Base-by-base conservation (phyloP, 345 rosid species). In the Iberis pinnata region DNA sequence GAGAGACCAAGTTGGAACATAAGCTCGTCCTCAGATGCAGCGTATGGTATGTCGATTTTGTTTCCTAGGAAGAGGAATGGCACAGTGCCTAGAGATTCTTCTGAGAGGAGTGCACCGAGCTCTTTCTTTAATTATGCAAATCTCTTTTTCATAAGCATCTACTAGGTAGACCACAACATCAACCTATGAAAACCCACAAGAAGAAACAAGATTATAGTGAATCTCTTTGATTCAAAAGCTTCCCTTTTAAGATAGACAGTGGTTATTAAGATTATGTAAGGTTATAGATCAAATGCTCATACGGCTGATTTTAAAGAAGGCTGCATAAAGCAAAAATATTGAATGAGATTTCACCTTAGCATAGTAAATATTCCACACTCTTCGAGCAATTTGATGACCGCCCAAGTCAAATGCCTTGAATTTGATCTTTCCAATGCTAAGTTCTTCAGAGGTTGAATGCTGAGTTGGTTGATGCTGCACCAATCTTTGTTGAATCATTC, bases 401-500 rank as follows among this genome's bases (percentile, higher is more conserved):
- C 95, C 89, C 72, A 86, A 77, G 64, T 86, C 95, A 36, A 85
- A 80, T 0, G 89, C 90, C 58, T 85, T 85, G 66, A 82, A 85
- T 80, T 80, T 82, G 51, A 84, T 81, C 61, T 84, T 79, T 43
- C 93, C 93, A 39, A 84, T 84, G 60, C 82, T 81, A 56, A 84
- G 80, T 75, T 81, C 93, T 42, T 84, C 87, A 0, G 95, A 85
- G 12, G 95, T 82, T 1, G 94, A 87, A 68, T 81, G 78, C 71
- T 81, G 89, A 2, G 89, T 84, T 16, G 88, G 93, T 73, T 84
- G 93, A 68, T 84, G 89, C 60, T 85, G 95, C 39, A 77, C 95
- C 78, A 85, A 63, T 55, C 95, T 80, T 89, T 82, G 80, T 32
- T 29, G n/a, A 9, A 32, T 12, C 4, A 32, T 5, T 32, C 37